Percentiles rank a stretch among this genome's conserved stretches.
phyloP scores from a whole-genome alignment of 148 eudicot species.

The Rhododendron griersonianum region DNA sequence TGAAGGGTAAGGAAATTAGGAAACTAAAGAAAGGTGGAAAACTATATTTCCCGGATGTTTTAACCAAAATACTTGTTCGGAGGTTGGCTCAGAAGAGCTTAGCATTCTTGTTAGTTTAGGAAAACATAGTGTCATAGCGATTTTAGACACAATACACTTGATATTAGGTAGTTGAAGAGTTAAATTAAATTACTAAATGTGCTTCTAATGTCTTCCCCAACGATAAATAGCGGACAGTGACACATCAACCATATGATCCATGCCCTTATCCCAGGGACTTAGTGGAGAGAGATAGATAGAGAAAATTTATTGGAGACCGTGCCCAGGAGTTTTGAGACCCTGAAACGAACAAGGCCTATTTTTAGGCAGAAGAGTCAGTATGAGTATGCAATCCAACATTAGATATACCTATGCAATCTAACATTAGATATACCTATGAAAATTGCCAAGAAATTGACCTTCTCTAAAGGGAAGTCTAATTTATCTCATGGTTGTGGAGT shows the following conservation, averaged over 20 bases:
- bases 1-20: background rate
- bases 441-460: background rate
- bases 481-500: background rate
- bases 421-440: background rate
- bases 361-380: background rate
- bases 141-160: background rate
- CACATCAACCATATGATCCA: background rate
- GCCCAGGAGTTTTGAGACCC: too few species aligned
- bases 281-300: too few species aligned
- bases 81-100: background rate
- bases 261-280: background rate
- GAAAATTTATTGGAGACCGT: too few species aligned
- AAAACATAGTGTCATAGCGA: background rate
- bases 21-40: background rate
- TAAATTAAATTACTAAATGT: background rate
- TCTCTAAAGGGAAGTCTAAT: background rate
- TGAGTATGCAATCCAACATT: background rate
- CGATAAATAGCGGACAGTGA: background rate
- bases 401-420: background rate
- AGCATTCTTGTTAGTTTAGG: background rate
- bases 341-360: background rate
- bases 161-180: background rate
- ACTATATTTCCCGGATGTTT: background rate
- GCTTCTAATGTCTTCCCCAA: background rate
- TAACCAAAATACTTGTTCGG: background rate